Evolutionary conservation across 192 early-diverging fungal genomes (phyloP).

Genomic region (Dispira simplex): DNA sequence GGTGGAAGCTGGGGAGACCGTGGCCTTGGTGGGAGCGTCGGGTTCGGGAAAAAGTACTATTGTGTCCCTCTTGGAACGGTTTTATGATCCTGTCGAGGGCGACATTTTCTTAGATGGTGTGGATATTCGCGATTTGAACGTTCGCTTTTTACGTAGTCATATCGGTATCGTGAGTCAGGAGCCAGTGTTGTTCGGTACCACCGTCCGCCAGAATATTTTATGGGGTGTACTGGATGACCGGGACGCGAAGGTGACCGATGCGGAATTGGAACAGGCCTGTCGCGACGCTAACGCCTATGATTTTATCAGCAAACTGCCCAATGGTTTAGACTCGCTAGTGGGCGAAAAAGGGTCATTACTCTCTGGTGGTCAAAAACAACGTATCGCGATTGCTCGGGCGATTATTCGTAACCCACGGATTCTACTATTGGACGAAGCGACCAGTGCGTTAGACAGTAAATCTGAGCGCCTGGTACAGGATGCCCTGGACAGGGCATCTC

Average conservation of each 20-base stretch:
- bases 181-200: constrained; percentile 70
- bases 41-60: constrained; percentile 83
- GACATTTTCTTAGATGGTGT: constrained; percentile 54
- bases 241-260: constrained; percentile 43
- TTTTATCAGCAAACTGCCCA: constrained; percentile 53
- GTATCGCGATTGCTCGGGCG: constrained; percentile 30
- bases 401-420: constrained; percentile 38
- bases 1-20: constrained; percentile 59
- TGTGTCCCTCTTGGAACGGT: constrained; percentile 68
- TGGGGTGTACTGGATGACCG: constrained; percentile 38
- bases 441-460: constrained; percentile 35
- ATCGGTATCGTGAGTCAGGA: constrained; percentile 88
- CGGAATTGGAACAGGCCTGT: constrained; percentile 50
- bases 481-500: no score
- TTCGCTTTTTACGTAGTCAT: constrained; percentile 65
- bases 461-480: no score
- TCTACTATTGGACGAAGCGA: constrained; percentile 45
- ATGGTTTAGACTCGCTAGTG: constrained; percentile 75
- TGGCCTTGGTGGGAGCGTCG: constrained; percentile 81
- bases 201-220: constrained; percentile 71
- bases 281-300: constrained; percentile 57
- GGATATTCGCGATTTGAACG: constrained; percentile 59
- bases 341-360: constrained; percentile 72
- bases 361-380: constrained; percentile 53
- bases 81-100: constrained; percentile 52